A percentile compares a stretch with the other conserved stretches of the same genome.
phyloP scores from a whole-genome alignment of 768 basidiomycete species.

The Leucosporidium scottii region DNA sequence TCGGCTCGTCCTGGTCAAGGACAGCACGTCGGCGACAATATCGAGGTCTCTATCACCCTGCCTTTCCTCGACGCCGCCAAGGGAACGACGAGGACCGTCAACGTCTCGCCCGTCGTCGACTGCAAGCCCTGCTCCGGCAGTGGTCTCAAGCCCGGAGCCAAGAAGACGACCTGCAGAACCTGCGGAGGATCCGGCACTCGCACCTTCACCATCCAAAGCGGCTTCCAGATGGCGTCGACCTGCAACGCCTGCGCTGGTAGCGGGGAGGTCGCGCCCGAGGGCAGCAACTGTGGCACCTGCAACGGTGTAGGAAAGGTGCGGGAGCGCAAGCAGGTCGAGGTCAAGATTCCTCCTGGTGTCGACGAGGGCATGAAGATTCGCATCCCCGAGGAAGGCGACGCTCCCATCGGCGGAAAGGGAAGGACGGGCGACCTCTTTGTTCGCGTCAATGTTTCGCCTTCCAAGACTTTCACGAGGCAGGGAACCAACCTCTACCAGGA shows the following conservation, averaged over 20 bases:
- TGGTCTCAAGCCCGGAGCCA: slow-evolving; percentile 79
- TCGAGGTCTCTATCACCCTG: slow-evolving; percentile 68
- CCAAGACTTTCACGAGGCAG: slow-evolving; percentile 79
- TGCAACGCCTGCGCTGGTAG: slow-evolving; percentile 74
- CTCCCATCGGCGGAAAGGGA: slow-evolving; percentile 70
- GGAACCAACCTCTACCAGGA: slow-evolving; percentile 85
- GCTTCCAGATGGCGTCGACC: slow-evolving; percentile 94
- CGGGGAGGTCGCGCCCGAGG: slow-evolving; percentile 71
- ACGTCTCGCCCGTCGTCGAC: slow-evolving; percentile 69
- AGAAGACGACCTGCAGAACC: slow-evolving; percentile 65
- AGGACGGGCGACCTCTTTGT: slow-evolving; percentile 76
- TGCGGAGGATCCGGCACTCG: slow-evolving; percentile 82
- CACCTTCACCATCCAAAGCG: slow-evolving; percentile 82
- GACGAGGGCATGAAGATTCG: slow-evolving; percentile 92
- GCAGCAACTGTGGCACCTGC: slow-evolving; percentile 70
- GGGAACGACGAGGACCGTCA: slow-evolving; percentile 68
- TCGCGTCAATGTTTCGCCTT: slow-evolving; percentile 72
- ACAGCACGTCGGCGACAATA: slow-evolving; percentile 52
- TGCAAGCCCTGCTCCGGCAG: slow-evolving; percentile 77
- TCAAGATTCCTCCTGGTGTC: slow-evolving; percentile 81
- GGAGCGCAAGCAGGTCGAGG: slow-evolving; percentile 63
- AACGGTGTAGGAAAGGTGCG: slow-evolving; percentile 82
- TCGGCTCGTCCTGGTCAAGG: slow-evolving; percentile 36
- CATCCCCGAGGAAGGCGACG: slow-evolving; percentile 73
- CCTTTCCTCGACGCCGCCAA: slow-evolving; percentile 93